Base-by-base conservation (phyloP, 2,329 filamentous ascomycete genomes). In the Ceratocystiopsis sp. region DNA sequence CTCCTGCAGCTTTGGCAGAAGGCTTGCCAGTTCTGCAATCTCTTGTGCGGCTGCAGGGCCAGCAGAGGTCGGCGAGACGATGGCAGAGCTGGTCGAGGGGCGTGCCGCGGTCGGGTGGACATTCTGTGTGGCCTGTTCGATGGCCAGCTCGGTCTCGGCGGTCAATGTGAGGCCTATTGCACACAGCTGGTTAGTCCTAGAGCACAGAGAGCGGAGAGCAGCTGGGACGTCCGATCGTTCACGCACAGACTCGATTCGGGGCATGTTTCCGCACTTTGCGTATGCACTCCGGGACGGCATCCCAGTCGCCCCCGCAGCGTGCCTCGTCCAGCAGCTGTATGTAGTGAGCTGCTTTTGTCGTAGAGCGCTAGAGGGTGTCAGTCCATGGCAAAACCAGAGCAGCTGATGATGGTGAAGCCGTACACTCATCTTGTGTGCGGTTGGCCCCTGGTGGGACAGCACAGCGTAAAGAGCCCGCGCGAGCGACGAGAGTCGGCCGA, bases 251-350 rank as follows among this genome's bases (percentile, higher is more conserved):
- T 60, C 84, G 75, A 48, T 83, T 75, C 36, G 86, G 80, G 53
- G 86, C 84, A 71, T 98, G 89, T 62, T 98, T 96, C 56, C 81
- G 82, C 55, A 96, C 73, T 63, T 98, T 98, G 59, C 89, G 78
- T 54, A 91, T 79, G 49, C 93, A 72, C 64, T 96, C 89, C 21
- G 84, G 84, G 29, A 96, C 73, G 29, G 83, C 76, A 51, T 77
- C 69, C 91, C 91, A 98, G 59, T 78, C 79, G 42, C 82, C 86
- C 55, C 89, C 78, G 61, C 85, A 93, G 55, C 91, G 81, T 51
- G 85, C 86, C 52, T 79, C 73, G 59, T 96, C 84, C 56, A 98
- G 75, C 61, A 78, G 75, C 57, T 74, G 71, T 52, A 94, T 72
- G 62, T 96, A 96, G 58, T 79, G 75, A 52, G 72, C 72, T 49